Evolutionary conservation across 2,329 filamentous ascomycete genomes (phyloP), one percentile per base, ranked within the genome.

Genomic region (Pestalotiopsis sp.): DNA sequence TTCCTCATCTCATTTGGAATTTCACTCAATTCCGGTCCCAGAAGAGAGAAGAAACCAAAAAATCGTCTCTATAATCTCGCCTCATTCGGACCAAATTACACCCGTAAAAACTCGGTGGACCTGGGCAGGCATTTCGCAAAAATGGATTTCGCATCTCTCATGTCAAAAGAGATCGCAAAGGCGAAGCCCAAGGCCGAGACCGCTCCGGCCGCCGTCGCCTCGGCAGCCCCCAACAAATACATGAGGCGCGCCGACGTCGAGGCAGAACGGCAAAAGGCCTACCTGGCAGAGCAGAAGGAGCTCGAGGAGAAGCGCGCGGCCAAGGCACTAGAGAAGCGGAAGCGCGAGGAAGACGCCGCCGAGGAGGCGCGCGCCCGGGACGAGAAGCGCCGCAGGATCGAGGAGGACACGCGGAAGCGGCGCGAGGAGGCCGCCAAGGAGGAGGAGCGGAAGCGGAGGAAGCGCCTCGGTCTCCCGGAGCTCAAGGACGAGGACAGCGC

Each of bases 131-230:
- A 52, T 14, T 12, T 36, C 11, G 12, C 20, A 77, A 85, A 70
- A 73, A 99, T 99, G 96, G 95, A 99, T 81, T 99, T 99, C 84
- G 94, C 94, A 70, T 89, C 94, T 45, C 85, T 99, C 62, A 97
- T 99, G 93, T 90, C 93, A 76, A 92, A 94, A 78, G 94, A 97
- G 81, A 96, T 99, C 76, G 90, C 93, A 76, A 97, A 96, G 80
- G 86, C 91, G 73, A 93, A 93, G 73, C 82, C 65, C 71, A 80
- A 76, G 36, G 55, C 77, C n/a, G 67, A 75, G 39, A 45, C 71
- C 66, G 58, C 73, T 41, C 31, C 59, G 17, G 27, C 59, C 31
- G n/a, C 12, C 25, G 45, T 74, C 45, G 13, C 59, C 20, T 5
- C 14, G 12, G 45, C 75, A 45, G 65, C 57, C 25, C 58, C 61